Evolutionary conservation across 2,329 filamentous ascomycete genomes (phyloP).

Genomic region (Raffaelea arxii): DNA sequence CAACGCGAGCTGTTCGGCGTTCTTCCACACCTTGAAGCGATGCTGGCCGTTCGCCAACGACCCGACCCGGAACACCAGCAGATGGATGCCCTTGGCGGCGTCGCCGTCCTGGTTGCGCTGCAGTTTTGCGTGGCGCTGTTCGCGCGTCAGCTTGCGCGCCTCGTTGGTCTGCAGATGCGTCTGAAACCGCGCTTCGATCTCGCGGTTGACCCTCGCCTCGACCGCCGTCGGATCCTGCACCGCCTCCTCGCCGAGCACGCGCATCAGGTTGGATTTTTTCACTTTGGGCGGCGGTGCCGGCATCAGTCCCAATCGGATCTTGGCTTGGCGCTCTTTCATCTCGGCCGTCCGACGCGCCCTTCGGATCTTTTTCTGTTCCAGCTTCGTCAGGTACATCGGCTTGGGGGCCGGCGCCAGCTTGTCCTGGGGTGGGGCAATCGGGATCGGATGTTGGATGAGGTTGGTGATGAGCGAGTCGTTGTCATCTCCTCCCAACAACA

Average conservation of each 20-base stretch:
- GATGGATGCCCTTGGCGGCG: slow-evolving; percentile 72
- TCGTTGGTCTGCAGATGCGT: slow-evolving; percentile 73
- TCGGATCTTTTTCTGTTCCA: slow-evolving; percentile 85
- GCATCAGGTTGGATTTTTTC: slow-evolving; percentile 96
- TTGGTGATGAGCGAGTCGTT: slow-evolving; percentile 82
- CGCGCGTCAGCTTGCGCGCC: slow-evolving; percentile 78
- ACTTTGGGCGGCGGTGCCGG: slow-evolving; percentile 91
- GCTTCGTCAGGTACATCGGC: slow-evolving; percentile 82
- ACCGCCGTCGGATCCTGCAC: slow-evolving; percentile 97
- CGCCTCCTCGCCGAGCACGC: slow-evolving; percentile 79
- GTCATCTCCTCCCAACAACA: slow-evolving; percentile 31
- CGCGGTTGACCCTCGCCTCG: slow-evolving; percentile 83
- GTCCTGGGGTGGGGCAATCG: slow-evolving; percentile 85
- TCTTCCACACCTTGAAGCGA: slow-evolving; percentile 84
- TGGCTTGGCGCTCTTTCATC: slow-evolving; percentile 91
- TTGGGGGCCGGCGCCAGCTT: slow-evolving; percentile 70
- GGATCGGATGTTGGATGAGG: slow-evolving; percentile 87
- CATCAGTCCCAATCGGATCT: slow-evolving; percentile 82
- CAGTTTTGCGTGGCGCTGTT: slow-evolving; percentile 78
- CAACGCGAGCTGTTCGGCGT: slow-evolving; percentile 79
- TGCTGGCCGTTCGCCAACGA: slow-evolving; percentile 89
- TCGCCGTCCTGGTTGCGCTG: slow-evolving; percentile 77
- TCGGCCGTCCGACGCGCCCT: slow-evolving; percentile 86
- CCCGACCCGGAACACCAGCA: slow-evolving; percentile 82
- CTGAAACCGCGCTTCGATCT: slow-evolving; percentile 78